Conservation (phyloP, 73 alveolate genomes). For the Paraurostyla sp. region DNA sequence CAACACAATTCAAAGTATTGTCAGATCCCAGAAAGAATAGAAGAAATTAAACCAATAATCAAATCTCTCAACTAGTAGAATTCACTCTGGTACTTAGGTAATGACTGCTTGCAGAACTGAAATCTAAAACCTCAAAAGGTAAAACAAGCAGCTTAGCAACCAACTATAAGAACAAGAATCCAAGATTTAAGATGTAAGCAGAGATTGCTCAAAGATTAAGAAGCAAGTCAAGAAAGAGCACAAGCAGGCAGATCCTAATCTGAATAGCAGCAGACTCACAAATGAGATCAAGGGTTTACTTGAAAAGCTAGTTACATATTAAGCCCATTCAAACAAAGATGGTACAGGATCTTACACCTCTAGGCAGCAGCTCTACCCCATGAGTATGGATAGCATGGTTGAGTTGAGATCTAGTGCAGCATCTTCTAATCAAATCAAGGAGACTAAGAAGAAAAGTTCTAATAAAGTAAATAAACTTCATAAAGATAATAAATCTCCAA, state of each 20-base stretch:
- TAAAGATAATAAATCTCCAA: background rate
- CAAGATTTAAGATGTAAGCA: background rate
- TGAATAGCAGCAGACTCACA: background rate
- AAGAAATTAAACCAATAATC: background rate
- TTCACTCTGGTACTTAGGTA: background rate
- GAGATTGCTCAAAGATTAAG: background rate
- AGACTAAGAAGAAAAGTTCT: background rate
- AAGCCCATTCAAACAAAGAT: background rate
- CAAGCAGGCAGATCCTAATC: too few relatives aligned
- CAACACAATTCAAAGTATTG: background rate
- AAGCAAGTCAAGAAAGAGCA: background rate
- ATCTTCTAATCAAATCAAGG: background rate
- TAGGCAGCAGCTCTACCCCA: background rate
- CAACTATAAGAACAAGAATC: background rate
- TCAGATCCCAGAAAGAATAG: background rate
- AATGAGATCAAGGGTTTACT: slow-evolving; percentile 19
- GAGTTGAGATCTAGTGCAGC: slow-evolving; percentile 20
- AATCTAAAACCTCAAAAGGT: slow-evolving; percentile 5
- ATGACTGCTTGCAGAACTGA: slow-evolving; percentile 48
- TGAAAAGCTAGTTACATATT: slow-evolving; percentile 1
- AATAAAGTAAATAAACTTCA: background rate
- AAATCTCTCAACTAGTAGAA: background rate
- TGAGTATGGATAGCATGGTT: slow-evolving; percentile 2
- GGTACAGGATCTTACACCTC: slow-evolving; percentile 10
- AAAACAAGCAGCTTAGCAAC: background rate